Conservation (phyloP, 306 rosid genomes). For the Trichosanthes truncata region DNA sequence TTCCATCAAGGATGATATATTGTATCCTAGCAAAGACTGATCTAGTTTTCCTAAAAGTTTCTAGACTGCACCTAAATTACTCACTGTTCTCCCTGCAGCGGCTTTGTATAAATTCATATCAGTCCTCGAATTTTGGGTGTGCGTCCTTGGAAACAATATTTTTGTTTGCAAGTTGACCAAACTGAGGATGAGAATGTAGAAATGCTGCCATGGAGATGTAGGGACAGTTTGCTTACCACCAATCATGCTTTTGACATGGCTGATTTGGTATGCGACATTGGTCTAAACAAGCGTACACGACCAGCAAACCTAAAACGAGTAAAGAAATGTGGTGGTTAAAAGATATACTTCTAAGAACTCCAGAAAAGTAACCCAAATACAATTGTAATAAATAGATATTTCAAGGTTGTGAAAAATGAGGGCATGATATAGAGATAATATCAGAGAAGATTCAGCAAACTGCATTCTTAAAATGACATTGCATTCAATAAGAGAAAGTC, state of each 20-base stretch:
- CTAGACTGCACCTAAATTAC: neutral
- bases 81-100: neutral
- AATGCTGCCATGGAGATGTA: neutral
- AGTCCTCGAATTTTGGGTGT: neutral
- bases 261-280: neutral
- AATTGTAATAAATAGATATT: neutral
- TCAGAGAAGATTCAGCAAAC: neutral
- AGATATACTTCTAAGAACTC: neutral
- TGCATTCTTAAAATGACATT: neutral
- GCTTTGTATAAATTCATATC: neutral
- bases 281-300: too few species aligned
- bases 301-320: neutral
- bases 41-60: neutral
- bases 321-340: neutral
- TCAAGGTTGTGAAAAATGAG: neutral
- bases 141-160: neutral
- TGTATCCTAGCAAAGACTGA: neutral
- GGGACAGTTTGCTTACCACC: neutral
- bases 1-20: neutral
- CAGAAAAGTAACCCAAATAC: neutral
- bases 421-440: neutral
- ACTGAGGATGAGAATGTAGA: neutral
- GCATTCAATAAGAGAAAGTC: neutral
- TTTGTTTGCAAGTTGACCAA: neutral
- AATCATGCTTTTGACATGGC: neutral